phyloP scores from a whole-genome alignment of 2,329 filamentous ascomycete species.

The Coccinonectria pachysandricola region DNA sequence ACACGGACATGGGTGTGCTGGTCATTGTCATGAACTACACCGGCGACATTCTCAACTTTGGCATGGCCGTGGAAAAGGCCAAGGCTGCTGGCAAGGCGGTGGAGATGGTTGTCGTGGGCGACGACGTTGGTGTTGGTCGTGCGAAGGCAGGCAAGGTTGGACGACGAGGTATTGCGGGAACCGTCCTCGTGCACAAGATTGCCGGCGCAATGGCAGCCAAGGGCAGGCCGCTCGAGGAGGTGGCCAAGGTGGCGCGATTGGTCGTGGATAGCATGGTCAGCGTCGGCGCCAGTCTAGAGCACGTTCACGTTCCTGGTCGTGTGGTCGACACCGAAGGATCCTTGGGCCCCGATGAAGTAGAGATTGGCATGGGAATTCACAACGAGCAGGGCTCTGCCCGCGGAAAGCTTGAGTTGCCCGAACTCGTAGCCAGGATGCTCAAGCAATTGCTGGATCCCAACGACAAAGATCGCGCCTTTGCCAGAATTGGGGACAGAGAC shows the following conservation, averaged over 20 bases:
- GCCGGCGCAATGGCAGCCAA: slow-evolving; percentile 70
- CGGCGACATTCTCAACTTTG: slow-evolving; percentile 83
- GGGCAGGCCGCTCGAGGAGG: slow-evolving; percentile 58
- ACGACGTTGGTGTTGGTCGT: slow-evolving; percentile 84
- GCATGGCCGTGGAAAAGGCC: slow-evolving; percentile 87
- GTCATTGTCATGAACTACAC: slow-evolving; percentile 97
- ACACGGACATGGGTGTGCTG: slow-evolving; percentile 62
- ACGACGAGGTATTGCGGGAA: slow-evolving; percentile 80
- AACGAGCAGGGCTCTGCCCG: slow-evolving; percentile 54
- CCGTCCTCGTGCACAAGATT: slow-evolving; percentile 85
- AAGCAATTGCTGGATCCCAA: slow-evolving; percentile 53
- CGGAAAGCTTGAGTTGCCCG: slow-evolving; percentile 40
- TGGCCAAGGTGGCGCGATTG: slow-evolving; percentile 60
- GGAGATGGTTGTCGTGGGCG: slow-evolving; percentile 85
- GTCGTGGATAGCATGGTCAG: slow-evolving; percentile 69
- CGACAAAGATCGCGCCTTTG: slow-evolving; percentile 62
- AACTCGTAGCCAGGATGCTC: slow-evolving; percentile 55
- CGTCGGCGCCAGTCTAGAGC: slow-evolving; percentile 75
- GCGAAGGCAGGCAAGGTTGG: slow-evolving; percentile 83
- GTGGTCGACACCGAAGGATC: slow-evolving; percentile 45
- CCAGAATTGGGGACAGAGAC: slow-evolving; percentile 51
- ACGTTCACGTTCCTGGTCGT: slow-evolving; percentile 88
- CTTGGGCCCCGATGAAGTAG: slow-evolving; percentile 46
- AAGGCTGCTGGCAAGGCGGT: slow-evolving; percentile 65
- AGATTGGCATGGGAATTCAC: slow-evolving; percentile 70